Base-by-base conservation (phyloP, 257 asterid species). In the Solanum chmielewskii region DNA sequence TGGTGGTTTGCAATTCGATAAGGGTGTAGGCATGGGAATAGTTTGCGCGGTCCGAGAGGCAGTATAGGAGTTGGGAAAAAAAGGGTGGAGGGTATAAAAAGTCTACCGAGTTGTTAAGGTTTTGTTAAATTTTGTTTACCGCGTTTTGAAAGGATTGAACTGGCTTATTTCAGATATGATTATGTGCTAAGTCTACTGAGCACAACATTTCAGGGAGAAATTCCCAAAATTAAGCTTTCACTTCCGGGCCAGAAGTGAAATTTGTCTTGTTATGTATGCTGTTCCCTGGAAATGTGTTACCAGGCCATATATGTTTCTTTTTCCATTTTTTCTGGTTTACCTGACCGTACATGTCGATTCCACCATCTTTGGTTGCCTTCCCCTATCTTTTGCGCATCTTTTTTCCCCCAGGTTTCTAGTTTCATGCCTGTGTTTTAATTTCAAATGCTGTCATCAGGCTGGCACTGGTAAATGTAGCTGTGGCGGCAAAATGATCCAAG, bases 391-490 rank as follows among this genome's bases (percentile, higher is more conserved):
- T 85, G 82, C 21, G 33, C 44, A 8, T 27, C 15, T 64, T 68
- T 15, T 42, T 82, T 45, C n/a, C 88, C 33, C 82, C 60, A 27
- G 3, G 11, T 69, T 69, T 62, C 45, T 69, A 41, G 7, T 76
- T 76, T 52, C 45, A 47, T 44, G 52, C 76, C 73, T 37, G 33
- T 21, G 66, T 73, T 88, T 75, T 82, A 81, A 86, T 86, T 42
- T 87, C 76, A 70, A 87, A 87, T 59, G 74, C 86, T 83, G 33
- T 80, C 81, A 45, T 12, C 85, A 94, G 98, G 98, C 96, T 88
- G 96, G 96, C 84, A 47, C 94, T 25, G 97, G 92, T 3, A 91
- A 94, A 89, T 94, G 98, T 87, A 92, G 95, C 91, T 95, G 98
- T 88, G 98, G 98, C 59, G 98, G 98, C 47, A 93, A 93, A 89